Evolutionary conservation across 805 yeast species (phyloP).

Genomic region (Tetrapisispora iriomotensis): DNA sequence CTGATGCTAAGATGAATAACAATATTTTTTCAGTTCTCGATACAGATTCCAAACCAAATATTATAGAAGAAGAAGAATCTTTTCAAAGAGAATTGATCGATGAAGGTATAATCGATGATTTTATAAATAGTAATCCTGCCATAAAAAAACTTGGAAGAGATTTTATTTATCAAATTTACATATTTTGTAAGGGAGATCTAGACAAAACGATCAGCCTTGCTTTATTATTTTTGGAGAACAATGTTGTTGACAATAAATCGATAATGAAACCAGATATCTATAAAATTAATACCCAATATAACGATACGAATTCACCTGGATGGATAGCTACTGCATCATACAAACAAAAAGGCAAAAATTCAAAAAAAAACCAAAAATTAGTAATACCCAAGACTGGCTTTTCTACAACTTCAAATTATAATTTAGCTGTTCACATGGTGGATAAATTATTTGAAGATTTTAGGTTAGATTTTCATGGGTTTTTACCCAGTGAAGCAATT

Average conservation of each 20-base stretch:
- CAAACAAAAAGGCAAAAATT: neutral
- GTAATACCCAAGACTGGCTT: neutral
- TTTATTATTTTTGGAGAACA: neutral
- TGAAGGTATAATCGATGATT: constrained; percentile 8
- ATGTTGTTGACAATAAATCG: neutral
- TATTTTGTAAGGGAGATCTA: constrained; percentile 36
- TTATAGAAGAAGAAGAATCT: neutral
- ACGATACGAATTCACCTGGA: too few relatives aligned
- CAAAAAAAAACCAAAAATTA: neutral
- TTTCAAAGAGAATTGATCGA: neutral
- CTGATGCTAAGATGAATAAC: neutral
- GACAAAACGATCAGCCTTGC: neutral
- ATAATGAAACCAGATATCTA: too few relatives aligned
- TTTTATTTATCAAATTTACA: constrained; percentile 33
- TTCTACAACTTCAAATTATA: neutral
- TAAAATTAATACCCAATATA: too few relatives aligned
- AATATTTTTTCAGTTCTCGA: neutral
- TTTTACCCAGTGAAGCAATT: constrained; percentile 40
- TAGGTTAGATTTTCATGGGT: constrained; percentile 49
- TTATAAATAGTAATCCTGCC: constrained; percentile 27
- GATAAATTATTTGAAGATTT: constrained; percentile 11
- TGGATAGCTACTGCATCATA: too few relatives aligned
- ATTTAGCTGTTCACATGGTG: constrained; percentile 6
- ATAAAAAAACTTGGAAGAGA: constrained; percentile 30
- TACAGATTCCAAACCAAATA: neutral